Evolutionary conservation across 176 grass and related monocot genomes (phyloP), one percentile per base, ranked within the genome.

Genomic region (Oryza meridionalis): DNA sequence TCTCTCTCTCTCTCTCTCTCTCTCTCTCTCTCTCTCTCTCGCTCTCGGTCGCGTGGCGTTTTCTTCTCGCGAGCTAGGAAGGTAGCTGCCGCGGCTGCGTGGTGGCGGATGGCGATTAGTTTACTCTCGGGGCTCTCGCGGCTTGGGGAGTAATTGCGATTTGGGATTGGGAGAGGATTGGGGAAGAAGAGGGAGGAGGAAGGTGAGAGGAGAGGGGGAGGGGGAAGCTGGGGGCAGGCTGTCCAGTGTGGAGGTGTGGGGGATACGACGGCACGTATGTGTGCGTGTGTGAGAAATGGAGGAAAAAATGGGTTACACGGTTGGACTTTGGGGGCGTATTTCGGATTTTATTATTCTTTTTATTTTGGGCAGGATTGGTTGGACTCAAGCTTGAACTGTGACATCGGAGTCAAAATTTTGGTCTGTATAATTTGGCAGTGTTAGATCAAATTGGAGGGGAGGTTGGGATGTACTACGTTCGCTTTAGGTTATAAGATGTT

Each of bases 101-200:
- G 46, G 84, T 80, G 9, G 42, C 42, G 42, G 42, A 51, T 53
- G 69, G 77, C 35, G 70, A 86, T 75, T 86, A 81, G 42, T 71
- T 86, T 33, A 86, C 70, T 74, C 65, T 1, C 21, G 49, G 13
- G 13, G 10, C 42, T 63, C 29, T 31, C 29, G 24, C 77, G 77
- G 72, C 37, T 1, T 32, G 72, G 64, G 19, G 58, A 75, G 77
- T 86, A 33, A 86, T 44, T 81, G 84, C 55, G n/a, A 31, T 31
- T 31, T 31, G 29, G 29, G 29, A 31, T 31, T 31, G 5, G 76
- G 81, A 32, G n/a, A 22, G 50, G 49, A 29, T 2, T 21, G 53
- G 17, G 17, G n/a, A 0, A n/a, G 66, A 62, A 38, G 69, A 75
- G 76, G 21, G 27, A 17, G 81, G 71, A 81, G 65, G 72, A 65